phyloP scores from a whole-genome alignment of 352 stramenopile genomes.

The Pythium grandisporangium region DNA sequence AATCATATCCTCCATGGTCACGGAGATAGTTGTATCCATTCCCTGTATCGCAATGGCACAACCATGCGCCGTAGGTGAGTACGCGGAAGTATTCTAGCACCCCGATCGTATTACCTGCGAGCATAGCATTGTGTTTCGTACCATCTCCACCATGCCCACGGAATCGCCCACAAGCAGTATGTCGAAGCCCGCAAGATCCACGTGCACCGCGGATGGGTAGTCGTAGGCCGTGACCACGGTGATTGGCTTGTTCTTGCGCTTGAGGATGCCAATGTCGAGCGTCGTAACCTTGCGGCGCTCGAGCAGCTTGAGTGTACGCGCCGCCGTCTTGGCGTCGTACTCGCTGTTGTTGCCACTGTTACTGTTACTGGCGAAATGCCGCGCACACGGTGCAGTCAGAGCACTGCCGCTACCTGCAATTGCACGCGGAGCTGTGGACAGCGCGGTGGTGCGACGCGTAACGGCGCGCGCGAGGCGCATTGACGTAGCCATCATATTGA shows the following conservation, averaged over 20 bases:
- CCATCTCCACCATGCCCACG: conserved; percentile 97
- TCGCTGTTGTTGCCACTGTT: conserved; percentile 7
- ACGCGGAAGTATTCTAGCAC: no score
- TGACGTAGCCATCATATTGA: no score
- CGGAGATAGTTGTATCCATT: conserved; percentile 86
- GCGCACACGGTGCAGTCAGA: no score
- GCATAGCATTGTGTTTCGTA: no score
- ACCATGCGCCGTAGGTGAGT: no score
- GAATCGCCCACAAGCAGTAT: conserved; percentile 97
- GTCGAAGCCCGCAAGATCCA: conserved; percentile 97
- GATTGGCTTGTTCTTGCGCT: conserved; percentile 94
- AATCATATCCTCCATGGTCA: conserved; percentile 98
- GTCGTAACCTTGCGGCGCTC: conserved; percentile 82
- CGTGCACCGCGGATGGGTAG: conserved; percentile 94
- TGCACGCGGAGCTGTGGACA: no score
- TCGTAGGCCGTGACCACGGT: conserved; percentile 99
- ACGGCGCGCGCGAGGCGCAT: no score
- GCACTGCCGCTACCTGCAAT: no score
- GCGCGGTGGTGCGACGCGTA: not conserved
- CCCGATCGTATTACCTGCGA: no score
- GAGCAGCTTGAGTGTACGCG: conserved; percentile 75
- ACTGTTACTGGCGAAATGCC: conserved; percentile 4
- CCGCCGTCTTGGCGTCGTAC: conserved; percentile 41
- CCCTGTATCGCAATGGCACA: conserved; percentile 28
- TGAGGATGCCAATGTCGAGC: conserved; percentile 79